Percentiles rank a stretch among this genome's conserved stretches.
phyloP scores from a whole-genome alignment of 2,329 filamentous ascomycete species.

The Biscogniauxia mediterranea region DNA sequence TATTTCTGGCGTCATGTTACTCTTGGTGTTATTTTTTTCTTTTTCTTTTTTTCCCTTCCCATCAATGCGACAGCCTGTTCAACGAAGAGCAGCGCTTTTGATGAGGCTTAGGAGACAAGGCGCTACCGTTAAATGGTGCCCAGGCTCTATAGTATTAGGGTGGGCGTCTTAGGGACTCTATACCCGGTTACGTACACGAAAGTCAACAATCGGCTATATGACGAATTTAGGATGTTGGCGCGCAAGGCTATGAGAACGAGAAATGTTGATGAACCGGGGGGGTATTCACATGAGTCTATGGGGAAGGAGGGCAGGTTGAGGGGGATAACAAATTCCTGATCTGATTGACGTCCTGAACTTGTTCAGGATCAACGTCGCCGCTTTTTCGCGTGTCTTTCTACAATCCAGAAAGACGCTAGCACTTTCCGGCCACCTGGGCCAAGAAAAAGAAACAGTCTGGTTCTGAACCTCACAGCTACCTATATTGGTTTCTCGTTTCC shows the following conservation, averaged over 20 bases:
- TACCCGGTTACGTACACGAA: neutral
- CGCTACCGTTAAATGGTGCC: neutral
- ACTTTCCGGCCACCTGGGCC: neutral
- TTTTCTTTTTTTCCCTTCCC: neutral
- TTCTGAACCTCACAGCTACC: neutral
- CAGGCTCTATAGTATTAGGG: neutral
- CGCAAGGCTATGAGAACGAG: neutral
- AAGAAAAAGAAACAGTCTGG: neutral
- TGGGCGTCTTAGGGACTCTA: neutral
- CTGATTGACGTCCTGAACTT: neutral
- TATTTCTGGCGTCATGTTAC: neutral
- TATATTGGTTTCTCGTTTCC: constrained; percentile 4
- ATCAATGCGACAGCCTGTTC: neutral
- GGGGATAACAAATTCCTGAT: neutral
- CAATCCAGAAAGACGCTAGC: neutral
- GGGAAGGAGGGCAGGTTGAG: neutral
- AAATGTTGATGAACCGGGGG: neutral
- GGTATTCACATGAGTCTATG: neutral
- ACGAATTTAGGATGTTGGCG: neutral
- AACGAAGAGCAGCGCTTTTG: neutral
- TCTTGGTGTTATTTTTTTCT: neutral
- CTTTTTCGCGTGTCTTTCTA: neutral
- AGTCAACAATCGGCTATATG: neutral
- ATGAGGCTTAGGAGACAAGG: neutral
- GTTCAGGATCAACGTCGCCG: neutral